Evolutionary conservation across 179 eudicot genomes (phyloP).

Genomic region (Amaranthus tricolor): DNA sequence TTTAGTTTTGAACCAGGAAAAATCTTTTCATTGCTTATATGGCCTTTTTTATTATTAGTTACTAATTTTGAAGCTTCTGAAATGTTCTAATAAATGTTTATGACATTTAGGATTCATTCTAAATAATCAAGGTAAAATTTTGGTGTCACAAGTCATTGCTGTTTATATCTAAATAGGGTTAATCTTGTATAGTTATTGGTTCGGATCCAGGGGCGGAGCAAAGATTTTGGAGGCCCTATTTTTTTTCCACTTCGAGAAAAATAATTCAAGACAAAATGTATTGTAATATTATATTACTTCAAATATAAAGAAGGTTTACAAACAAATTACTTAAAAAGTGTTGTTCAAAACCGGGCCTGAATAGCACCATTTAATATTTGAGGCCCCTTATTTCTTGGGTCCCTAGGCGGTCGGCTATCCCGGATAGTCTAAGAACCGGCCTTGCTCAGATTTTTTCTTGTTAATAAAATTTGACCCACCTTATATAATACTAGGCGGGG

Average conservation of each 20-base stretch:
- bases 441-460: neutral
- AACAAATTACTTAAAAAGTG: too few relatives aligned
- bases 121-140: neutral
- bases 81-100: neutral
- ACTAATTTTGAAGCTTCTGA: neutral
- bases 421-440: too few relatives aligned
- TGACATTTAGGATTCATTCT: neutral
- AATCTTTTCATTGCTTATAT: neutral
- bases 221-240: too few relatives aligned
- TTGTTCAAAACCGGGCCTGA: too few relatives aligned
- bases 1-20: neutral
- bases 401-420: too few relatives aligned
- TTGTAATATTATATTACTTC: too few relatives aligned
- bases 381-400: too few relatives aligned
- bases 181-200: neutral
- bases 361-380: too few relatives aligned
- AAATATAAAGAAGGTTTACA: too few relatives aligned
- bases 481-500: neutral
- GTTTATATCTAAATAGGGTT: neutral
- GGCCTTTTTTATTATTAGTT: neutral
- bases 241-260: too few relatives aligned
- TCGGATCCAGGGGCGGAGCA: too few relatives aligned
- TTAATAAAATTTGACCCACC: neutral
- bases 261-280: too few relatives aligned
- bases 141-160: neutral